These are phyloP conservation scores for Byssothecium circinans DNA, from an alignment of 2,329 filamentous ascomycete species.

Conservation along the genomic window DNA sequence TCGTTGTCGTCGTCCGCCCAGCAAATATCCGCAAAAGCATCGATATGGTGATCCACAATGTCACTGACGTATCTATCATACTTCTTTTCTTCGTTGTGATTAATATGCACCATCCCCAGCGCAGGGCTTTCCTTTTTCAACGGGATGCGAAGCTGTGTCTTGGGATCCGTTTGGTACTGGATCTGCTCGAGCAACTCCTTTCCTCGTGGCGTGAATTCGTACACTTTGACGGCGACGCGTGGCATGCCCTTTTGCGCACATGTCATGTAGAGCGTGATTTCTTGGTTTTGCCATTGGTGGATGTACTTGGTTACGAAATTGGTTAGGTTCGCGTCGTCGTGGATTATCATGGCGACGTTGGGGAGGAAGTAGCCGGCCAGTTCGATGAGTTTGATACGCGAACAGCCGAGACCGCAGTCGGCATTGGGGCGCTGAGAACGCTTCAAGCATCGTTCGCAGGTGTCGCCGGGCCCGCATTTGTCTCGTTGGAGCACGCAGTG, in stretches of 20 bases:
- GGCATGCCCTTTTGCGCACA: conserved; percentile 46
- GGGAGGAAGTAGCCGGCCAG: conserved; percentile 50
- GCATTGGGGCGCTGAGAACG: conserved; percentile 43
- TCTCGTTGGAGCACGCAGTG: conserved; percentile 53
- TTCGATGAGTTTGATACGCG: conserved; percentile 50
- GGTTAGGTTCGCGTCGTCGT: conserved; percentile 48
- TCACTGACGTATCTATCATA: conserved; percentile 51
- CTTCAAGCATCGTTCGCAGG: conserved; percentile 45
- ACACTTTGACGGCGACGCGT: conserved; percentile 49
- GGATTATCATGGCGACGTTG: conserved; percentile 44
- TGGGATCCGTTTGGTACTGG: conserved; percentile 46
- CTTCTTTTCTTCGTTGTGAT: conserved; percentile 47
- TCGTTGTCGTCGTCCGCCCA: conserved; percentile 51
- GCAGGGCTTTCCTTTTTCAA: conserved; percentile 48
- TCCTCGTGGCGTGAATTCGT: conserved; percentile 50
- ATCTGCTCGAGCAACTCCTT: conserved; percentile 45
- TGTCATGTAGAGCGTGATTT: conserved; percentile 48
- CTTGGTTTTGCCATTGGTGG: conserved; percentile 38
- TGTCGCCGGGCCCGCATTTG: conserved; percentile 45
- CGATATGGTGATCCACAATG: conserved; percentile 46
- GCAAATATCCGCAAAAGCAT: conserved; percentile 46
- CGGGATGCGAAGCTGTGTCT: conserved; percentile 34
- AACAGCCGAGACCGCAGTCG: conserved; percentile 48
- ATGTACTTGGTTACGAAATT: conserved; percentile 45
- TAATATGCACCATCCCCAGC: conserved; percentile 50